Conservation (phyloP, 805 yeast species). For the Wickerhamomyces xylosicus region DNA sequence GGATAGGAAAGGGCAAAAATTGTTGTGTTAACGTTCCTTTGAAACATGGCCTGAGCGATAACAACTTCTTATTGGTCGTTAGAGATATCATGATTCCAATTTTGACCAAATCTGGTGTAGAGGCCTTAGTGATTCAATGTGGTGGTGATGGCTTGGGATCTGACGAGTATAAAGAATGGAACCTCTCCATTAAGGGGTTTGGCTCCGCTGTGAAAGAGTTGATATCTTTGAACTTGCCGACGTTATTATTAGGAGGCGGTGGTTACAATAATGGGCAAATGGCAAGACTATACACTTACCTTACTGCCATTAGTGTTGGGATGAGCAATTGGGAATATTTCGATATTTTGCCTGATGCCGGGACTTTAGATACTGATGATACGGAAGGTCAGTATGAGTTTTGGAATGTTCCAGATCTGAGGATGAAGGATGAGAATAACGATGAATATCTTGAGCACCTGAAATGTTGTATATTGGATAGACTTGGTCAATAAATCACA, state of each 20-base stretch:
- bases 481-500: too few relatives aligned
- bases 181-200: conserved; percentile 44
- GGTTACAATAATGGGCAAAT: conserved; percentile 58
- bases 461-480: too few relatives aligned
- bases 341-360: conserved; percentile 45
- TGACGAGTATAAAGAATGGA: conserved; percentile 62
- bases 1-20: conserved; percentile 27
- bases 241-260: conserved; percentile 62
- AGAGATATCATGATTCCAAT: conserved; percentile 33
- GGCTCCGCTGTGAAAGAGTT: conserved; percentile 24
- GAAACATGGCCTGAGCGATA: conserved; percentile 44
- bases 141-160: conserved; percentile 70
- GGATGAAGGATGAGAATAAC: conserved; percentile 23
- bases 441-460: conserved; percentile 19
- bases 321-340: conserved; percentile 18
- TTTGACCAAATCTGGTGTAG: conserved; percentile 31
- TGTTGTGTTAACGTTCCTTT: conserved; percentile 44
- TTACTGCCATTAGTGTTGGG: conserved; percentile 20
- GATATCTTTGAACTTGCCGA: conserved; percentile 23
- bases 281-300: conserved; percentile 45
- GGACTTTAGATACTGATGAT: conserved; percentile 28
- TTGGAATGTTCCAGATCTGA: conserved; percentile 31
- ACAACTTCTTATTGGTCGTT: conserved; percentile 26
- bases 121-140: conserved; percentile 50
- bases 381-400: conserved; percentile 33